Base-by-base conservation (phyloP, 2,329 filamentous ascomycete species). In the Colletotrichum cordylinicola region DNA sequence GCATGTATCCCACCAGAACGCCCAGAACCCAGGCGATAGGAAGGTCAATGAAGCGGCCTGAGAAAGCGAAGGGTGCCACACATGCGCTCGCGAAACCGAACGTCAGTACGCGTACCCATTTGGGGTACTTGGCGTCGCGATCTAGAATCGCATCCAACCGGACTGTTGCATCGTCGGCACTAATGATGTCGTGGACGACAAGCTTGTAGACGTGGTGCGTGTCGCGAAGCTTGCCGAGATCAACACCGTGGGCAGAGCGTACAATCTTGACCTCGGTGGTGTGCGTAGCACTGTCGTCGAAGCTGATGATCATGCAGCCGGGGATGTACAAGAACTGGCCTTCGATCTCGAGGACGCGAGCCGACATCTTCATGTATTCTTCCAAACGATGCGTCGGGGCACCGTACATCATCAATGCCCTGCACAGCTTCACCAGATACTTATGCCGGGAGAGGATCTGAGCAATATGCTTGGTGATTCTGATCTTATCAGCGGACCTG, bases 291-390 rank as follows among this genome's bases (percentile, higher is more conserved):
- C 85, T 88, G 77, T 96, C 94, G 80, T 94, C 96, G 81, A 98
- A 98, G 6, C 95, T 96, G 81, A 98, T 94, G 72, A 98, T 94
- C 96, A 98, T 98, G 81, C 95, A 98, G 0, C 95, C 95, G 0
- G 96, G 96, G 35, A 98, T 91, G 82, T 98, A 98, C 27, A 98
- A 86, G 79, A 97, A 98, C 80, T 98, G 95, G 8, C 94, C 94
- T 78, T 98, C 94, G 18, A 98, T 96, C 83, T 96, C 94, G 48
- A 98, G 90, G 2, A 97, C 94, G n/a, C 94, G 91, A 2, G 96
- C 93, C 10, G 94, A 96, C 94, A 96, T 98, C 77, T 91, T 93
- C 91, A 98, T 93, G 83, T 98, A 98, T 82, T 98, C 94, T 84
- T 98, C 96, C 24, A 98, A 87, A 13, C 96, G 93, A 86, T 98